Conservation (phyloP, 1,284 basidiomycete genomes). For the Sphagnurus paluster region DNA sequence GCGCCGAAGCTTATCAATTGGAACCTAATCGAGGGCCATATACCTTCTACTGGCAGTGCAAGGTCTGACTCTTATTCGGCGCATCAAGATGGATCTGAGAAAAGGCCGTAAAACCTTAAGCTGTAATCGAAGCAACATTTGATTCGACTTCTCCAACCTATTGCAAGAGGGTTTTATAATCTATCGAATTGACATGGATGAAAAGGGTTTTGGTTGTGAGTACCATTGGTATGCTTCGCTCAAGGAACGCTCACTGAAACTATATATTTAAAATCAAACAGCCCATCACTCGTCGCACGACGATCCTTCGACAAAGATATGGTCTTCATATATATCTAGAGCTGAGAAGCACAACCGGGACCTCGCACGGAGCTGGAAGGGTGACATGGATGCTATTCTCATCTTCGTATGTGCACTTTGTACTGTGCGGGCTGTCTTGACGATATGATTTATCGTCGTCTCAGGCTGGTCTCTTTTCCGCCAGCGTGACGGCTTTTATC, state of each 20-base stretch:
- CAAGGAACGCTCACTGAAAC: not conserved
- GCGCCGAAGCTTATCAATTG: too few relatives aligned
- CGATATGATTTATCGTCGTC: not conserved
- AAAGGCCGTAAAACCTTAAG: too few relatives aligned
- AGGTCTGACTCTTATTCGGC: too few relatives aligned
- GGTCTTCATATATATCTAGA: conserved; percentile 36
- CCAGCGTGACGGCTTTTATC: conserved; percentile 44
- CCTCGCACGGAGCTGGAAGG: conserved; percentile 40
- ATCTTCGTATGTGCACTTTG: conserved; percentile 38
- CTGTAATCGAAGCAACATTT: too few relatives aligned
- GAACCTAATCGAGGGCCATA: too few relatives aligned
- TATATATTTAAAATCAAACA: not conserved
- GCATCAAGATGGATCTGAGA: too few relatives aligned
- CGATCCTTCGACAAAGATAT: conserved; percentile 38
- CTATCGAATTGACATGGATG: conserved; percentile 4
- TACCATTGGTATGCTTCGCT: too few relatives aligned
- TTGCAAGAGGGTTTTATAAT: not conserved
- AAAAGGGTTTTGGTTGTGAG: conserved; percentile 5
- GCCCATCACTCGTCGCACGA: conserved; percentile 20
- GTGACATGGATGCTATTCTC: conserved; percentile 44
- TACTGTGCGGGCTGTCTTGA: not conserved
- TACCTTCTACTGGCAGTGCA: too few relatives aligned
- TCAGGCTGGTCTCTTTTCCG: conserved; percentile 47
- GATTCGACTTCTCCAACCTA: not conserved
- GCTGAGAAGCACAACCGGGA: conserved; percentile 33